phyloP scores from a whole-genome alignment of 208 protist species.

The Trypanosoma mega region DNA sequence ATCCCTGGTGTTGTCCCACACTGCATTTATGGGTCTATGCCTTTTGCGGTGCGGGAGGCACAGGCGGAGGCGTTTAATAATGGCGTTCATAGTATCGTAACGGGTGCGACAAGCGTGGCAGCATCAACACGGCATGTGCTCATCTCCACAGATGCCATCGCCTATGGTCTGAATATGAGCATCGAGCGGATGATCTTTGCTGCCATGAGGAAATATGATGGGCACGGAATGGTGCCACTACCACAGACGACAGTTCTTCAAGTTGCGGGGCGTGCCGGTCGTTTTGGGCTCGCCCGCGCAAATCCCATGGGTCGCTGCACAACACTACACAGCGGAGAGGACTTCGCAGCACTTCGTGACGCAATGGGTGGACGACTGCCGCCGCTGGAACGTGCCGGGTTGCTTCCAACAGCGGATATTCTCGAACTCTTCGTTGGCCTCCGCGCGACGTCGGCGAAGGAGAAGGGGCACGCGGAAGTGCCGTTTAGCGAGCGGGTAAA shows the following conservation, averaged over 20 bases:
- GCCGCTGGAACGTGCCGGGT: constrained; percentile 43
- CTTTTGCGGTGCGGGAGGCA: constrained; percentile 78
- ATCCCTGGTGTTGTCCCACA: constrained; percentile 49
- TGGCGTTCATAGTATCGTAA: constrained; percentile 41
- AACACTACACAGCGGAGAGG: constrained; percentile 39
- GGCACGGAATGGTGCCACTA: constrained; percentile 39
- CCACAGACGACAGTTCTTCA: constrained; percentile 50
- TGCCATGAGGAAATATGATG: constrained; percentile 83
- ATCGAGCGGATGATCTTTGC: constrained; percentile 91
- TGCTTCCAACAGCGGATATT: constrained; percentile 76
- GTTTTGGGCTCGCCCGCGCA: constrained; percentile 56
- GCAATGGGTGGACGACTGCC: constrained; percentile 23
- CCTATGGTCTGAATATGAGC: constrained; percentile 95
- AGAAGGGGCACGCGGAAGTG: neutral
- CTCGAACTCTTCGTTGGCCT: constrained; percentile 67
- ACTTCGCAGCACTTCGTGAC: constrained; percentile 35
- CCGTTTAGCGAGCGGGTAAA: constrained; percentile 41
- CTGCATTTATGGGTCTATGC: constrained; percentile 93
- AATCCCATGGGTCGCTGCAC: constrained; percentile 63
- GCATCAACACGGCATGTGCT: constrained; percentile 52
- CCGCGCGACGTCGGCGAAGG: constrained; percentile 13
- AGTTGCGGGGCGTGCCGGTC: constrained; percentile 89
- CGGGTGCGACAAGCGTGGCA: neutral
- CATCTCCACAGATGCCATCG: constrained; percentile 93
- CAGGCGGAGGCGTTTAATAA: constrained; percentile 89